Base-by-base conservation (phyloP, 768 basidiomycete genomes). In the Sistotremastrum niveocremeum region DNA sequence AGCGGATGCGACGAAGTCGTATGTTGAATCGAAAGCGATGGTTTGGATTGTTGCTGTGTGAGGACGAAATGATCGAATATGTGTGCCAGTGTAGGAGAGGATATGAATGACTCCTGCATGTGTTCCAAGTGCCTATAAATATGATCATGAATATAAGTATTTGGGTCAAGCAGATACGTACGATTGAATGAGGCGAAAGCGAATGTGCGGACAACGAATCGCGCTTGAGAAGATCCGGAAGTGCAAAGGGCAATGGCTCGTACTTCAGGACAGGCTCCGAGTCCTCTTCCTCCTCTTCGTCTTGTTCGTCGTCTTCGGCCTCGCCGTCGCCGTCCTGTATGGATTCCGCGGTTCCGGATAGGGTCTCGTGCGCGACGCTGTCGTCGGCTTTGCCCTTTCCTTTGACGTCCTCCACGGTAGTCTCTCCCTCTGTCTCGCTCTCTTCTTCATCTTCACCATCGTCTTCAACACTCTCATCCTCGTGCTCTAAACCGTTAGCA, bases 211-310 rank as follows among this genome's bases (percentile, higher is more conserved):
- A 93, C 2, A 83, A 87, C 8, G 88, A 81, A 57, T 95, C 94
- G 60, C 86, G 93, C 66, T 78, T 79, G 46, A 97, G 72, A 31
- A 95, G 64, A 54, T 87, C 84, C 4, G 77, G 75, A 31, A 84
- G 65, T 0, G 73, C 63, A 2, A 87, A 85, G 28, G 73, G 72
- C 45, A 95, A 73, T 39, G 84, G 77, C 53, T 85, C 80, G 57
- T 97, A 98, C 60, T 97, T 98, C 55, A 98, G 70, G 0, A 84
- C 74, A 34, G 86, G 91, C 65, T 94, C 91, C 12, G 91, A 87
- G 30, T 93, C 89, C 2, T 90, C 90, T 0, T 81, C 81, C 0
- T 79, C 79, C 0, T 77, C 79, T 0, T 73, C 73, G 0, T 77
- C 77, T 0, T 75, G 76, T 0, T 73, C 73, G 0, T 71, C 73